Evolutionary conservation across 306 rosid genomes (phyloP).

Genomic region (Carpinus viminea): DNA sequence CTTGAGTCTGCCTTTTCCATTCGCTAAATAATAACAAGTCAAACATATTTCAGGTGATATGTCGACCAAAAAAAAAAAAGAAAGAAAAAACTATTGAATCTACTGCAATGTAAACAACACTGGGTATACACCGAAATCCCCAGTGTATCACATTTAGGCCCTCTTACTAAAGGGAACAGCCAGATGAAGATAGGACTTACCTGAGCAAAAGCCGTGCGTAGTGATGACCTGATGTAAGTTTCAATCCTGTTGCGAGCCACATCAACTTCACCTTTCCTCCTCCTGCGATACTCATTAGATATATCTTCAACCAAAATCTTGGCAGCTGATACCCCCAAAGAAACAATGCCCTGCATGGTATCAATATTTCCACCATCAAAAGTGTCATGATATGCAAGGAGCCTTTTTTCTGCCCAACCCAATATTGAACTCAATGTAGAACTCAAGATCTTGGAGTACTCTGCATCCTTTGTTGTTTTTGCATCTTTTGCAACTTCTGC

Average conservation of each 20-base stretch:
- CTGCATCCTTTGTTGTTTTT: conserved; percentile 81
- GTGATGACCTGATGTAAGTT: conserved; percentile 91
- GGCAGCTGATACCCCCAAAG: conserved; percentile 92
- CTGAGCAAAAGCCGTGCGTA: conserved; percentile 98
- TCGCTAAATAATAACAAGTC: conserved; percentile 49
- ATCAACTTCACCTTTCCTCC: conserved; percentile 84
- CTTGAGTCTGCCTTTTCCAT: conserved; percentile 98
- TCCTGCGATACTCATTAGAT: conserved; percentile 88
- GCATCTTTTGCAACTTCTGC: conserved; percentile 95
- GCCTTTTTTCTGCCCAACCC: conserved; percentile 99
- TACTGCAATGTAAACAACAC: not conserved
- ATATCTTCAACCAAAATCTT: conserved; percentile 90
- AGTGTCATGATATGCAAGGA: conserved; percentile 97
- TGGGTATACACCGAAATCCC: not conserved
- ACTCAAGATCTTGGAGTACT: conserved; percentile 79
- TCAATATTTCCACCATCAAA: conserved; percentile 77
- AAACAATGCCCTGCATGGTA: conserved; percentile 88
- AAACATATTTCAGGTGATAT: conserved; percentile 36
- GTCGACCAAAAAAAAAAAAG: not conserved
- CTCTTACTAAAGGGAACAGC: conserved; percentile 10
- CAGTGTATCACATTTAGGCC: not conserved
- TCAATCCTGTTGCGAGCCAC: conserved; percentile 92
- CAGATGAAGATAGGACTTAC: conserved; percentile 48
- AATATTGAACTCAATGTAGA: conserved; percentile 80
- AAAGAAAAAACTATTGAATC: not conserved